Evolutionary conservation across 2,329 filamentous ascomycete genomes (phyloP), one percentile per base, ranked within the genome.

Genomic region (Neonectria coccinea): DNA sequence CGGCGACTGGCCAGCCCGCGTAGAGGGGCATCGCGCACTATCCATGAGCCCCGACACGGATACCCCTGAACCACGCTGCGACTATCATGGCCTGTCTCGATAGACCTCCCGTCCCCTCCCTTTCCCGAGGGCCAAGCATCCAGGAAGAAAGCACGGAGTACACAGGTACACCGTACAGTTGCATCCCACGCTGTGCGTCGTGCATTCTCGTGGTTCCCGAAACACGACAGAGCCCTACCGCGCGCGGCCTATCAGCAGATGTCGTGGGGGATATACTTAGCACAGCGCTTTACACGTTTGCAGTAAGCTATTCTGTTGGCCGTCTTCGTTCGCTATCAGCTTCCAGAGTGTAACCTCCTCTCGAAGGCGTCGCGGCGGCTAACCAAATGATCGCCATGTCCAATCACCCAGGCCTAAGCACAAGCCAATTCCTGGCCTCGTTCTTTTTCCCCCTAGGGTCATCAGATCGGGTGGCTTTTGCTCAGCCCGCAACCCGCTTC

Each of bases 31-130:
- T 20, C 16, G 53, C 25, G 52, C 41, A 51, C 12, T 18, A 31
- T 42, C 55, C 41, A 27, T 47, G 48, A 59, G 58, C 36, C 61
- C 44, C 52, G 50, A 51, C 61, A 56, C 56, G 51, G 61, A 59
- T 63, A 55, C 61, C 61, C 61, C 61, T 63, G 56, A 52, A 56
- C 54, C 56, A 63, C 50, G 58, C 55, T 63, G 50, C 22, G 48
- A 50, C 44, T 55, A 44, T 47, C 61, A 54, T 59, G 50, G 61
- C 52, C 50, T 42, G 55, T 59, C 50, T 63, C 55, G 61, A 63
- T 55, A 47, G 50, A 55, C 50, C 50, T 59, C 54, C 50, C 55
- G 50, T 48, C 42, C 55, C 47, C 39, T 56, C 39, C 36, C n/a
- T 20, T 41, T 20, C 22, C 36, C 53, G 29, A 41, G 29, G 20